These are phyloP conservation scores for Alternaria triticimaculans DNA, from an alignment of 2,329 filamentous ascomycete genomes.

Conservation along the genomic window DNA sequence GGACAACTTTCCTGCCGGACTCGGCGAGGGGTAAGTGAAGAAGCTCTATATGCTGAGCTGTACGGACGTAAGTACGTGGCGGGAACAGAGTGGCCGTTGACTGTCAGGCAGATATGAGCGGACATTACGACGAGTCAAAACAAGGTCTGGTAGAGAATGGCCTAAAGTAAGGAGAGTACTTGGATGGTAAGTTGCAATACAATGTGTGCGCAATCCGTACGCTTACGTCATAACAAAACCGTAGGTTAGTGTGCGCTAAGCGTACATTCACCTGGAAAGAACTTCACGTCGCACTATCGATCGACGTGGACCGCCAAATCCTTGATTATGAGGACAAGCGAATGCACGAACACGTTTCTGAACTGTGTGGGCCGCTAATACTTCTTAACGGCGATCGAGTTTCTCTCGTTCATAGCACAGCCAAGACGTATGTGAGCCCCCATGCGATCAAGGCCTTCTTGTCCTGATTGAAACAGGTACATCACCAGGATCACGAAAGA, in stretches of 20 bases:
- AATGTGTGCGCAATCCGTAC: no score
- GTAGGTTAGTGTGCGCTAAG: neutral
- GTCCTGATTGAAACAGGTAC: neutral
- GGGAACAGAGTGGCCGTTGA: no score
- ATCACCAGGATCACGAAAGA: neutral
- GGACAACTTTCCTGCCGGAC: neutral
- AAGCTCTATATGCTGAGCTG: no score
- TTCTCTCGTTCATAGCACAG: neutral
- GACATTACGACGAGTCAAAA: neutral
- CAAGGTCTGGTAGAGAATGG: neutral
- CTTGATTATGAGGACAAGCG: no score
- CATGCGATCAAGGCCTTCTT: no score
- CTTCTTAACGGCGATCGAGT: neutral
- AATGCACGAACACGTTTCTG: no score
- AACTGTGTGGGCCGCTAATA: no score
- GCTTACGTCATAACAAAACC: no score
- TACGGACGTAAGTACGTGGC: no score
- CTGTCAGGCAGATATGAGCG: no score
- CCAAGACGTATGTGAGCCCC: neutral
- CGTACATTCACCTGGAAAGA: neutral
- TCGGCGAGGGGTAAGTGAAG: no score
- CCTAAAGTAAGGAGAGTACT: neutral
- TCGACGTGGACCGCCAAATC: neutral
- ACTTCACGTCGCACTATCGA: neutral
- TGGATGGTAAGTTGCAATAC: no score